phyloP scores from a whole-genome alignment of 306 rosid species.

The Cajanus cajan region DNA sequence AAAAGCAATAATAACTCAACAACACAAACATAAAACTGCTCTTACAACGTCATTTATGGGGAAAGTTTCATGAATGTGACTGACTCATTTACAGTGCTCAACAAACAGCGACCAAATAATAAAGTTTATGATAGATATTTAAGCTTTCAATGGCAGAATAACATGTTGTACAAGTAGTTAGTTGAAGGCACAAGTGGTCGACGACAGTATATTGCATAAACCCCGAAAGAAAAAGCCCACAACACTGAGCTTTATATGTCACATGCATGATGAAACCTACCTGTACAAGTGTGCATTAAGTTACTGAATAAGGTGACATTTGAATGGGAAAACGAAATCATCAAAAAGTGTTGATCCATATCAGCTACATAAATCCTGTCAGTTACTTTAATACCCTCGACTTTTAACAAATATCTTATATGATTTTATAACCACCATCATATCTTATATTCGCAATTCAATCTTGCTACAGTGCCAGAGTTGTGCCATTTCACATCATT shows the following conservation, averaged over 20 bases:
- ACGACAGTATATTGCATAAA: background rate
- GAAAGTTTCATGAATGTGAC: conserved; percentile 30
- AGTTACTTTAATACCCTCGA: background rate
- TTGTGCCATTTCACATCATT: background rate
- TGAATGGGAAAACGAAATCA: background rate
- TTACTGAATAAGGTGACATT: background rate
- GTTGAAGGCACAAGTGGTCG: conserved; percentile 16
- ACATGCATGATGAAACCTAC: conserved; percentile 21
- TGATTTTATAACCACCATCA: background rate
- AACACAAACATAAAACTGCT: conserved; percentile 6
- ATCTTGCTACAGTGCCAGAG: background rate
- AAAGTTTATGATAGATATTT: conserved; percentile 7
- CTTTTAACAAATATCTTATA: background rate
- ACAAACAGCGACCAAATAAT: conserved; percentile 22
- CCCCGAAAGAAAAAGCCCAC: conserved; percentile 16
- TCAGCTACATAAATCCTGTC: background rate
- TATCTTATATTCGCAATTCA: background rate
- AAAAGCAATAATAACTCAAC: background rate
- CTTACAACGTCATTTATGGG: background rate
- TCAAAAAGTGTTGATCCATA: background rate
- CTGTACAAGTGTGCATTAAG: background rate
- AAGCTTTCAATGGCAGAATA: conserved; percentile 24
- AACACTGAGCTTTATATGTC: background rate
- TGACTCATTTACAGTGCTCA: conserved; percentile 26
- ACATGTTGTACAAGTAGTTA: background rate